Evolutionary conservation across 345 rosid genomes (phyloP), one percentile per base, ranked within the genome.

Genomic region (Aurinia saxatilis): DNA sequence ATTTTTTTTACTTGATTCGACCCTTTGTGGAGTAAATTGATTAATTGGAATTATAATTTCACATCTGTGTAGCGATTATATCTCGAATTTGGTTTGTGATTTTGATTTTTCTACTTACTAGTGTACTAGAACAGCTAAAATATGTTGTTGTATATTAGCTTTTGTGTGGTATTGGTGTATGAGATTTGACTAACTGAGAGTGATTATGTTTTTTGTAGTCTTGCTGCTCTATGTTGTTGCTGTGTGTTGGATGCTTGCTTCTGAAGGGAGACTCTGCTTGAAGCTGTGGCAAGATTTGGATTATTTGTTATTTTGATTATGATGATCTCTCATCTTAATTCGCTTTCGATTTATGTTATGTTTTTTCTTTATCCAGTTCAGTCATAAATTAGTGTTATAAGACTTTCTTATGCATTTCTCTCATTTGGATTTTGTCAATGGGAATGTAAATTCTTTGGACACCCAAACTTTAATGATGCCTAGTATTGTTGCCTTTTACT

Each of bases 241-340:
- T 61, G 66, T 61, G 2, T 36, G 47, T 61, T 35, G 55, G 66
- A 61, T 10, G 46, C 36, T 14, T 61, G 66, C 46, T 61, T 36
- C 47, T 61, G 56, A 61, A 25, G 25, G 8, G 21, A 34, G 44
- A 19, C 54, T 35, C 36, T 13, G 13, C 21, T 47, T 60, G 25
- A 23, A 47, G 56, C 37, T 23, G 53, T 2, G n/a, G 5, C 4
- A 29, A n/a, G 6, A 19, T 30, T 10, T 10, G 10, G 36, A 56
- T 56, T 13, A 37, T 27, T 57, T 29, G 37, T 27, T 40, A 11
- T 23, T 23, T 42, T 30, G 0, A 27, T 8, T 29, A 30, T 58
- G 11, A 41, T 21, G 30, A 27, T 27, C 30, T 30, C 63, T 41
- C 63, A 41, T 29, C 7, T 38, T 23, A 38, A 38, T 56, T 23